Percentiles rank a stretch among this genome's conserved stretches.
These are phyloP conservation scores for Cordyceps cateniannulata DNA, from an alignment of 2,329 filamentous ascomycete species.

Conservation along the genomic window DNA sequence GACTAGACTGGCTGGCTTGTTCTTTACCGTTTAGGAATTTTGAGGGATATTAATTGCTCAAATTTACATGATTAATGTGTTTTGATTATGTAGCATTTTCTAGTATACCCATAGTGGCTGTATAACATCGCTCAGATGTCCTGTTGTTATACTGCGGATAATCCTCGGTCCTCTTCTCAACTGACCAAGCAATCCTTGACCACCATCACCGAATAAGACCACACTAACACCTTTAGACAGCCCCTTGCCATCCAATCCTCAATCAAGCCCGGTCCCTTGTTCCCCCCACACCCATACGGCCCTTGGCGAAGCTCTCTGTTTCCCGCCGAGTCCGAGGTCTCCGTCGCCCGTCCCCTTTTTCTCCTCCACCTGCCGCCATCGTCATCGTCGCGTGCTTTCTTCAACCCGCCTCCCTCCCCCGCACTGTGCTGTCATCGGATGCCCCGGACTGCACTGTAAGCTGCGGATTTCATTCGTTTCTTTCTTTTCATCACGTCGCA, in stretches of 20 bases:
- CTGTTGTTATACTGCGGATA: too few species aligned
- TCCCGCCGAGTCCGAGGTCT: neutral
- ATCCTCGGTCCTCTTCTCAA: too few species aligned
- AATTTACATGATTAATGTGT: too few species aligned
- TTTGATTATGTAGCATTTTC: too few species aligned
- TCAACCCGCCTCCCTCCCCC: neutral
- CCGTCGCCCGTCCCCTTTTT: neutral
- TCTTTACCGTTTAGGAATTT: neutral
- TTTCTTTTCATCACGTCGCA: conserved; percentile 5
- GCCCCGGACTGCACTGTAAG: neutral
- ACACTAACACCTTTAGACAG: neutral
- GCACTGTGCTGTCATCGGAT: conserved; percentile 3
- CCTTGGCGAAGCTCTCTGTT: neutral
- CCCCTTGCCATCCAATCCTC: conserved; percentile 4
- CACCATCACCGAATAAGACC: too few species aligned
- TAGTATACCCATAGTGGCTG: too few species aligned
- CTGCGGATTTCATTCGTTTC: conserved; percentile 8
- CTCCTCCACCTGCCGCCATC: neutral
- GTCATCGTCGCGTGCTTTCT: conserved; percentile 2
- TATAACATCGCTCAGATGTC: too few species aligned
- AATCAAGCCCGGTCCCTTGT: neutral
- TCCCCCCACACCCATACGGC: too few species aligned
- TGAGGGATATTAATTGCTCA: too few species aligned
- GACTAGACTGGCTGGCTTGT: neutral
- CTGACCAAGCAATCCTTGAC: too few species aligned